phyloP scores from a whole-genome alignment of 2,329 filamentous ascomycete genomes.

The Colletotrichum lini region DNA sequence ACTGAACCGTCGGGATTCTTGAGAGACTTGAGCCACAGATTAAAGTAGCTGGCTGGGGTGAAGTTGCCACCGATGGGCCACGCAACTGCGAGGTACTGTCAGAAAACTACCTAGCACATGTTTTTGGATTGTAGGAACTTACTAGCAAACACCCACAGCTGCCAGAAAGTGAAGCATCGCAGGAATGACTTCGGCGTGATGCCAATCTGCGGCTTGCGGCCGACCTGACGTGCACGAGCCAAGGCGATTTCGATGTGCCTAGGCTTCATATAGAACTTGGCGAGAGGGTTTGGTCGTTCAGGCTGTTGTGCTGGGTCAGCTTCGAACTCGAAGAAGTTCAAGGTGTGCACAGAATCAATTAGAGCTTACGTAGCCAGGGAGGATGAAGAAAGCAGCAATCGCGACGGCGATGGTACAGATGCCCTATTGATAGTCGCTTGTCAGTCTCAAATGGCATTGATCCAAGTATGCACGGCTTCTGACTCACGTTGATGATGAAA shows the following conservation, averaged over 20 bases:
- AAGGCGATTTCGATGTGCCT: conserved; percentile 31
- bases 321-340: too few relatives aligned
- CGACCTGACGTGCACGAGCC: conserved; percentile 12
- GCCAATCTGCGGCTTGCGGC: conserved; percentile 34
- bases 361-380: conserved; percentile 24
- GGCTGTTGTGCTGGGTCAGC: neutral
- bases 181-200: conserved; percentile 31
- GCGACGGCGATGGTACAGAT: conserved; percentile 27
- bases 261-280: conserved; percentile 29
- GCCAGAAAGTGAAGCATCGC: conserved; percentile 33
- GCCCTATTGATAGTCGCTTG: neutral
- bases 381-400: conserved; percentile 32
- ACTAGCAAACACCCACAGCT: conserved; percentile 32
- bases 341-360: neutral
- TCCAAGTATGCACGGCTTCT: fast-evolving
- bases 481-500: conserved; percentile 55
- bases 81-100: neutral
- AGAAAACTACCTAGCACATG: neutral
- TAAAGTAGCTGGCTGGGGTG: conserved; percentile 31
- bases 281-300: conserved; percentile 24
- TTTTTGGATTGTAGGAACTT: neutral
- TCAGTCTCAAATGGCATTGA: fast-evolving
- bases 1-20: conserved; percentile 28
- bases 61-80: conserved; percentile 36
- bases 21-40: conserved; percentile 28